Percentiles rank a stretch among this genome's conserved stretches.
Conservation (phyloP, 129 eudicot genomes). For the Sambucus nigra region DNA sequence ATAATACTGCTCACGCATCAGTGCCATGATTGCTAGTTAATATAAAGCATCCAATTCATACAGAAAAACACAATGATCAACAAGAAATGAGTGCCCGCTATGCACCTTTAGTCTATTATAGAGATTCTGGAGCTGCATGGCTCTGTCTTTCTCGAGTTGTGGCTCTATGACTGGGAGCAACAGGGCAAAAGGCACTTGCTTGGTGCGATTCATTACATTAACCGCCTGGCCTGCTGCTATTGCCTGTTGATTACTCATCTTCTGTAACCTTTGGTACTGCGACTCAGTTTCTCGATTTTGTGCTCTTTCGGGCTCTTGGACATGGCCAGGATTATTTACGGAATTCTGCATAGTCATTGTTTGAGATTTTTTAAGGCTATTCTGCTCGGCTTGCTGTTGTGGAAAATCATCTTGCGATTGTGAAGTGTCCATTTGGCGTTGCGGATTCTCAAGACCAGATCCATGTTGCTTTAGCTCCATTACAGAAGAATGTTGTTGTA, state of each 20-base stretch:
- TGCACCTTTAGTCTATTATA: conserved; percentile 55
- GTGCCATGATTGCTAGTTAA: too few species aligned
- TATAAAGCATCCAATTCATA: conserved; percentile 1
- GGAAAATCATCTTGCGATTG: conserved; percentile 22
- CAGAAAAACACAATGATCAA: conserved; percentile 1
- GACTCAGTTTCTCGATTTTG: conserved; percentile 29
- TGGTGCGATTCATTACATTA: conserved; percentile 31
- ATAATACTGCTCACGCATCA: too few species aligned
- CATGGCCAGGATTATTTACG: conserved; percentile 26
- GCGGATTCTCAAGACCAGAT: conserved; percentile 40
- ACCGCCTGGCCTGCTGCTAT: conserved; percentile 30
- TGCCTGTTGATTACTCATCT: conserved; percentile 35
- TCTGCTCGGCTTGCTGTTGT: conserved; percentile 32
- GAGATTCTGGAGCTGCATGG: conserved; percentile 69
- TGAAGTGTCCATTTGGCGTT: conserved; percentile 28
- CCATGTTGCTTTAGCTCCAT: conserved; percentile 33
- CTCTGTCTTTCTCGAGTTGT: conserved; percentile 78
- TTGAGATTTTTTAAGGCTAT: conserved; percentile 29
- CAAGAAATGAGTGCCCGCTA: conserved; percentile 5
- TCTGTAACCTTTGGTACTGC: conserved; percentile 34
- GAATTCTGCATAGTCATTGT: conserved; percentile 28
- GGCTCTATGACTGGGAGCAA: conserved; percentile 78
- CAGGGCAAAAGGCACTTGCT: conserved; percentile 69
- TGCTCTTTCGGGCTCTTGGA: conserved; percentile 27
- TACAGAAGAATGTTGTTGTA: conserved; percentile 31